A percentile compares a stretch with the other conserved stretches of the same genome.
Conservation (phyloP, 306 rosid genomes). For the Cucurbita maxima region DNA sequence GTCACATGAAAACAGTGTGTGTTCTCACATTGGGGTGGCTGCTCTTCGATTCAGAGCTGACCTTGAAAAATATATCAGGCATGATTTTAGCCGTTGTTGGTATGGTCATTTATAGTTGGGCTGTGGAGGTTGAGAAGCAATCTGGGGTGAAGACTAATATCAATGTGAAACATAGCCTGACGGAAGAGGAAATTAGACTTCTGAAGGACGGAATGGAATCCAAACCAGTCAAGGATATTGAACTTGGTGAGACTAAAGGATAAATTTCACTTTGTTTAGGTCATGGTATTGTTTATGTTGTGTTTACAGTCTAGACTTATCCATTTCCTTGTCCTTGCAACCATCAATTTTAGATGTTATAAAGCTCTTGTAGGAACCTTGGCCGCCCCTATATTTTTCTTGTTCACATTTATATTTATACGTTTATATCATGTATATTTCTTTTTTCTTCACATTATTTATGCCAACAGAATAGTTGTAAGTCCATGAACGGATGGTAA, state of each 20-base stretch:
- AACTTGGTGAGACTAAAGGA: constrained; percentile 40
- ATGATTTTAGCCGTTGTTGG: constrained; percentile 64
- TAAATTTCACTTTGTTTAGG: constrained; percentile 12
- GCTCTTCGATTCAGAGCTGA: constrained; percentile 71
- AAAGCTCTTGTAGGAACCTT: neutral
- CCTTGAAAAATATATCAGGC: constrained; percentile 71
- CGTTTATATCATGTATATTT: constrained; percentile 2
- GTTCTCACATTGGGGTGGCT: constrained; percentile 87
- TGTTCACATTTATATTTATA: neutral
- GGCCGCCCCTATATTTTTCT: neutral
- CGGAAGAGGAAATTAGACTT: constrained; percentile 72
- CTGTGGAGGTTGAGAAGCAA: constrained; percentile 56
- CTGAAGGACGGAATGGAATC: constrained; percentile 44
- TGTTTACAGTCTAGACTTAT: constrained; percentile 3
- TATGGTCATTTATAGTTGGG: constrained; percentile 92
- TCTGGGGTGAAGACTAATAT: constrained; percentile 26
- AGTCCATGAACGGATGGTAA: neutral
- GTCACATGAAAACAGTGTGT: constrained; percentile 90
- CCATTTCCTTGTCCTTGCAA: neutral
- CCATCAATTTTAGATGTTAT: neutral
- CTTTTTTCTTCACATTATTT: neutral
- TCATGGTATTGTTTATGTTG: neutral
- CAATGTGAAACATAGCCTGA: constrained; percentile 49
- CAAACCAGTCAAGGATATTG: constrained; percentile 38
- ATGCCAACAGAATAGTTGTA: neutral